Percentiles rank a stretch among this genome's conserved stretches.
Evolutionary conservation across 1,284 basidiomycete species (phyloP).

Genomic region (Austroboletus rostrupii): DNA sequence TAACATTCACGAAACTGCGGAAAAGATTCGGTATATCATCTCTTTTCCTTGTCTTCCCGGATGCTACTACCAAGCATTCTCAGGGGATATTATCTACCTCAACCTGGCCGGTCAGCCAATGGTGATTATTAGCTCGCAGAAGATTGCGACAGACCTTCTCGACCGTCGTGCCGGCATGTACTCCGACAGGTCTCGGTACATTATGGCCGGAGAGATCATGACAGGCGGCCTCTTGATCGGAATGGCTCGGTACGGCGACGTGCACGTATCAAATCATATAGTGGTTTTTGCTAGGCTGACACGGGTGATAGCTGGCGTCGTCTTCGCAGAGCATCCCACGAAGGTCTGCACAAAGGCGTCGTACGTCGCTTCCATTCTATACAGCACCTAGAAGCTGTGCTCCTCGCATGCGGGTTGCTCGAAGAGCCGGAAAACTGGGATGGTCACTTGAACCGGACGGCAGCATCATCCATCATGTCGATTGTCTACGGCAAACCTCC

Average conservation of each 20-base stretch:
- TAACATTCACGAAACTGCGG: slow-evolving; percentile 3
- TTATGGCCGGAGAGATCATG: slow-evolving; percentile 10
- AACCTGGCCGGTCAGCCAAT: slow-evolving; percentile 7
- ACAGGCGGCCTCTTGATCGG: slow-evolving; percentile 7
- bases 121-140: slow-evolving; percentile 9
- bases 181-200: slow-evolving; percentile 7
- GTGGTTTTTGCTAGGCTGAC: not conserved
- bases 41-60: not conserved
- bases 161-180: slow-evolving; percentile 10
- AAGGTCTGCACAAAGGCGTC: slow-evolving; percentile 5
- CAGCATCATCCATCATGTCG: slow-evolving; percentile 6
- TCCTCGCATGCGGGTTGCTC: slow-evolving; percentile 10
- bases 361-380: slow-evolving; percentile 3
- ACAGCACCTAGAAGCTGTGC: slow-evolving; percentile 10
- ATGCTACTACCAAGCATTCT: not conserved
- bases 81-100: slow-evolving; percentile 10
- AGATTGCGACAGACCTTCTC: slow-evolving; percentile 7
- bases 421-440: slow-evolving; percentile 12
- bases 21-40: not conserved
- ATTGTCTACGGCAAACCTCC: slow-evolving; percentile 9
- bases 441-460: slow-evolving; percentile 6
- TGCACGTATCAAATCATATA: not conserved
- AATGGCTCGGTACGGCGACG: slow-evolving; percentile 1
- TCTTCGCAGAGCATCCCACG: slow-evolving; percentile 8
- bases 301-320: slow-evolving; percentile 3